Evolutionary conservation across 495 filamentous ascomycete genomes (phyloP).

Genomic region (Neurospora sp.): DNA sequence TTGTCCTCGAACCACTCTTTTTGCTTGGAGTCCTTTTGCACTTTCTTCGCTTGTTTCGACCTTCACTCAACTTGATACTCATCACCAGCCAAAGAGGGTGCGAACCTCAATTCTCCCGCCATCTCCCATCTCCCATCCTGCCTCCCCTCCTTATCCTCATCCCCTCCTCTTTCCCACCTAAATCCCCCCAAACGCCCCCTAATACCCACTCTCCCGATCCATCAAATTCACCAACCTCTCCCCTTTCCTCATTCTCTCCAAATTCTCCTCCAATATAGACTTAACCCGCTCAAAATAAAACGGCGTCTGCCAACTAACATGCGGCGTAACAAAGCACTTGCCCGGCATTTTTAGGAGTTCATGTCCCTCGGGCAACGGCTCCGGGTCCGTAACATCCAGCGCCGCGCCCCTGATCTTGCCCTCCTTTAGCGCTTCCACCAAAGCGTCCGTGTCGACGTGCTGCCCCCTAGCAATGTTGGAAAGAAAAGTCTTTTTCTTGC

Average conservation of each 20-base stretch:
- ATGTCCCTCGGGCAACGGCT: conserved; percentile 62
- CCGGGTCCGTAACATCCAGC: conserved; percentile 79
- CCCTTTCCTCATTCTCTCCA: conserved; percentile 19
- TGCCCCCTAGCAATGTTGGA: conserved; percentile 67
- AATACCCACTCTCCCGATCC: neutral
- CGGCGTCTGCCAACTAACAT: conserved; percentile 55
- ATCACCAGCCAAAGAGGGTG: too few relatives aligned
- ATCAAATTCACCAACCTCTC: conserved; percentile 20
- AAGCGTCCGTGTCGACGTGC: conserved; percentile 58
- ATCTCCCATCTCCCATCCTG: too few relatives aligned
- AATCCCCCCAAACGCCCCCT: neutral
- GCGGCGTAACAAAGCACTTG: conserved; percentile 70
- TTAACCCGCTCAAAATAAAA: conserved; percentile 51
- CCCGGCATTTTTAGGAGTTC: conserved; percentile 57
- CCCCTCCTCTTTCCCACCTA: too few relatives aligned
- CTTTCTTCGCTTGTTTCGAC: too few relatives aligned
- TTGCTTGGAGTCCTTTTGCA: too few relatives aligned
- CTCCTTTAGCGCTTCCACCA: conserved; percentile 52
- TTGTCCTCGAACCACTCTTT: too few relatives aligned
- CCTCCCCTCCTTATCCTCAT: too few relatives aligned
- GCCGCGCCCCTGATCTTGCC: conserved; percentile 59
- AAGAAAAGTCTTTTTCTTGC: conserved; percentile 46
- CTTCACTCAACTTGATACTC: too few relatives aligned
- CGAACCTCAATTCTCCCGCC: too few relatives aligned
- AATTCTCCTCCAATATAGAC: conserved; percentile 36